Conservation (phyloP, 1,284 basidiomycete genomes). For the Apiotrichum sp. region DNA sequence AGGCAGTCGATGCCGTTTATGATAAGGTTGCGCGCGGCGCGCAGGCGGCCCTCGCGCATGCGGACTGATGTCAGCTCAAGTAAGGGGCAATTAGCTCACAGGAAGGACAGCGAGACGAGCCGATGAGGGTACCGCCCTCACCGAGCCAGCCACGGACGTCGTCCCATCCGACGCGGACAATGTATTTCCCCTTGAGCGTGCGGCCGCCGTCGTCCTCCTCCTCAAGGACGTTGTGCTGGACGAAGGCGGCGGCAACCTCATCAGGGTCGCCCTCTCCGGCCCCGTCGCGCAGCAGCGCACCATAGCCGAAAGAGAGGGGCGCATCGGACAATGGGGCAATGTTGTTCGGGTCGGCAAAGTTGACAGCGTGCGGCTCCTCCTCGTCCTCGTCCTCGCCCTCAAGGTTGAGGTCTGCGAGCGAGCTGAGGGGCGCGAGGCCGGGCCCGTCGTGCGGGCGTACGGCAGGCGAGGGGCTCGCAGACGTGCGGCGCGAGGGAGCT, state of each 20-base stretch:
- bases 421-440: constrained; percentile 28
- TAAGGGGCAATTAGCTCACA: constrained; percentile 45
- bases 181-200: constrained; percentile 82
- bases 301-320: constrained; percentile 78
- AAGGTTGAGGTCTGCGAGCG: constrained; percentile 13
- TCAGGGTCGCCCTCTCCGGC: constrained; percentile 63
- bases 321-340: constrained; percentile 35
- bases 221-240: constrained; percentile 30
- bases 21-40: constrained; percentile 85
- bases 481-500: constrained; percentile 20
- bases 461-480: constrained; percentile 23
- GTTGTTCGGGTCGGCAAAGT: constrained; percentile 26
- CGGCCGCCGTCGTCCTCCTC: constrained; percentile 49
- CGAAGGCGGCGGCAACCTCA: constrained; percentile 36
- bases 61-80: constrained; percentile 52
- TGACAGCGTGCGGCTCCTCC: constrained; percentile 17
- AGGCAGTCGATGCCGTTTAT: constrained; percentile 94
- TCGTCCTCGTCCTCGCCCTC: constrained; percentile 7
- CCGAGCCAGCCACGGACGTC: constrained; percentile 94
- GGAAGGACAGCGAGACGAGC: constrained; percentile 80
- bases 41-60: constrained; percentile 74
- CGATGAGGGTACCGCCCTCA: constrained; percentile 93
- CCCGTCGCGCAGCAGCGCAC: constrained; percentile 79
- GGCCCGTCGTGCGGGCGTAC: constrained; percentile 26
- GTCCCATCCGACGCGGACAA: constrained; percentile 96